phyloP scores from a whole-genome alignment of 2,329 filamentous ascomycete species.

The Tolypocladium inflatum region DNA sequence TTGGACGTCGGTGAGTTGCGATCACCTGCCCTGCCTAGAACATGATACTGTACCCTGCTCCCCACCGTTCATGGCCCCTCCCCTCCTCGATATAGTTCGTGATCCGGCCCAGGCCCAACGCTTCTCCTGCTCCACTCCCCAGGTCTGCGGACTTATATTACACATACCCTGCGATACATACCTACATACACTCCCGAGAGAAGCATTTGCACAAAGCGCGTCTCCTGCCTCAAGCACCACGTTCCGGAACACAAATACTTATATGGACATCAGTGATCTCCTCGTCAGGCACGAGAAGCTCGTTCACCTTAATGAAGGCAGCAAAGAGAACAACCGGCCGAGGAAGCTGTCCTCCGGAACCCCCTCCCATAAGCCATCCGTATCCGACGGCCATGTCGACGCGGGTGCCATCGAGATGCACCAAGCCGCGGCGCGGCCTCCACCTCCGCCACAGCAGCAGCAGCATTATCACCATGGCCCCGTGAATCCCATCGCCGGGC shows the following conservation, averaged over 20 bases:
- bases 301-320: constrained; percentile 52
- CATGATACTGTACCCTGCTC: background rate
- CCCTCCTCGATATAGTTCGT: background rate
- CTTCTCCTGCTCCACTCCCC: background rate
- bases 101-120: background rate
- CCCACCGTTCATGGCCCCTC: background rate
- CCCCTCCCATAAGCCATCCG: constrained; percentile 32
- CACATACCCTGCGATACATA: background rate
- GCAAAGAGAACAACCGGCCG: constrained; percentile 40
- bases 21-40: background rate
- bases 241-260: constrained; percentile 23
- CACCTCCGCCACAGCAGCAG: constrained; percentile 7
- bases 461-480: constrained; percentile 30
- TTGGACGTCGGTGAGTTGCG: constrained; percentile 48
- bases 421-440: constrained; percentile 10
- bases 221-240: background rate
- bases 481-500: constrained; percentile 22
- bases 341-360: constrained; percentile 42
- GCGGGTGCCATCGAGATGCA: constrained; percentile 36
- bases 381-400: constrained; percentile 37
- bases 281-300: constrained; percentile 56
- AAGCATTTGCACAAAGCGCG: background rate
- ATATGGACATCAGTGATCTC: constrained; percentile 56
- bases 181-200: background rate
- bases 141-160: background rate